Conservation (phyloP, 495 filamentous ascomycete genomes). For the Xylaria palmicola region DNA sequence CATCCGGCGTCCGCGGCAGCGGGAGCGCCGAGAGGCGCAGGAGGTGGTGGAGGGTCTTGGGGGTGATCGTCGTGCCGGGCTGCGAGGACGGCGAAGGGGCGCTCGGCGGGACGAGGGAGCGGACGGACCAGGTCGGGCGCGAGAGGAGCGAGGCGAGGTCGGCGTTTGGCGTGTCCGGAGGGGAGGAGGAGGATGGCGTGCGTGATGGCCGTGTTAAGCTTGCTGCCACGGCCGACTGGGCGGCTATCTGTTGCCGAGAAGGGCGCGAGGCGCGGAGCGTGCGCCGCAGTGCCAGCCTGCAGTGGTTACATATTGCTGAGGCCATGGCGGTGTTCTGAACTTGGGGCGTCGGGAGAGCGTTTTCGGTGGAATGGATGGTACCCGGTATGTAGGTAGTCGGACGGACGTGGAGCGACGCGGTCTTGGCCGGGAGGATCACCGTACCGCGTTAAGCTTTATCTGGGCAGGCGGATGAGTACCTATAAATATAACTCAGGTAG, state of each 20-base stretch:
- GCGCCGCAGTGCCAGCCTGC: slow-evolving; percentile 22
- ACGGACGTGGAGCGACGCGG: no score
- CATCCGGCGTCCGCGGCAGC: slow-evolving; percentile 57
- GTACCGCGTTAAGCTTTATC: no score
- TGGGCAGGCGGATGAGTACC: no score
- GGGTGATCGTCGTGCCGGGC: slow-evolving; percentile 43
- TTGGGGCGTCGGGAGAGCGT: not conserved
- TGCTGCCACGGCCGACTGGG: slow-evolving; percentile 4
- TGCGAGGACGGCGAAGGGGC: slow-evolving; percentile 34
- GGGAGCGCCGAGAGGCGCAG: slow-evolving; percentile 89
- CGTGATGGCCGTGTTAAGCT: slow-evolving; percentile 17
- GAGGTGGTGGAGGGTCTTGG: slow-evolving; percentile 68
- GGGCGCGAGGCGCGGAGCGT: slow-evolving; percentile 1
- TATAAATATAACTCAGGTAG: no score
- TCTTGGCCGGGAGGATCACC: not conserved
- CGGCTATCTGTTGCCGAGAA: not conserved
- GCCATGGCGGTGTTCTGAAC: slow-evolving; percentile 26
- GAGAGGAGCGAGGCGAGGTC: slow-evolving; percentile 52
- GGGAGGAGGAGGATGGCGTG: slow-evolving; percentile 7
- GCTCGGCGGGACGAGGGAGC: slow-evolving; percentile 63
- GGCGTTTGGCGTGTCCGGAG: not conserved
- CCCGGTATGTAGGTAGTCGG: no score
- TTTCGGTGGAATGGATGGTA: no score
- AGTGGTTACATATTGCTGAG: slow-evolving; percentile 22
- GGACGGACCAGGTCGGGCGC: slow-evolving; percentile 81